Evolutionary conservation across 208 protist genomes (phyloP).

Genomic region (Trypanosoma brucei): DNA sequence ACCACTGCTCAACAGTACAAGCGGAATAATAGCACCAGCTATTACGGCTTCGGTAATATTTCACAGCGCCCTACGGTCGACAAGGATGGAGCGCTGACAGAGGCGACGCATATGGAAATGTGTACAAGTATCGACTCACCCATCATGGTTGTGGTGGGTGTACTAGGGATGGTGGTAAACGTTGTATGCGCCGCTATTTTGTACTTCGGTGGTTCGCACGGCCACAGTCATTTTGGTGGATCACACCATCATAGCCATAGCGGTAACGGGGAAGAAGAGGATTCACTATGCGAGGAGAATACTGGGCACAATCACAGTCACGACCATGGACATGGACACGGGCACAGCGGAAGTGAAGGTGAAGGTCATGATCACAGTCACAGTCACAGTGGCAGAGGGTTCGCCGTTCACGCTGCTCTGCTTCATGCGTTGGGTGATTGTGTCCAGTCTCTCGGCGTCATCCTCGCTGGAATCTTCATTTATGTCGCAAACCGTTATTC

Average conservation of each 20-base stretch:
- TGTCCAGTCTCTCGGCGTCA: constrained; percentile 85
- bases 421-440: constrained; percentile 90
- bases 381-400: constrained; percentile 18
- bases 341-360: neutral
- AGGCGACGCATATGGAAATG: constrained; percentile 11
- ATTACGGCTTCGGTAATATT: neutral
- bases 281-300: too few species aligned
- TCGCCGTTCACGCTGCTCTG: constrained; percentile 76
- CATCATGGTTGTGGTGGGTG: constrained; percentile 78
- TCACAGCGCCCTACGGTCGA: neutral
- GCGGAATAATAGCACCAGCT: neutral
- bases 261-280: constrained; percentile 6
- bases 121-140: constrained; percentile 54
- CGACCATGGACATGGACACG: constrained; percentile 41
- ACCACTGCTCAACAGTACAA: too few species aligned
- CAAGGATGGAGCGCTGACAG: neutral
- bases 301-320: constrained; percentile 20
- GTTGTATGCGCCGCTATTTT: constrained; percentile 77
- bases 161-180: constrained; percentile 85
- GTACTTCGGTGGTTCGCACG: constrained; percentile 79
- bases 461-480: constrained; percentile 77
- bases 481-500: constrained; percentile 51
- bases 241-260: constrained; percentile 48
- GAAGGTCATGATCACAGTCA: constrained; percentile 10
- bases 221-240: constrained; percentile 40